Base-by-base conservation (phyloP, 306 rosid genomes). In the Cucurbita moschata region DNA sequence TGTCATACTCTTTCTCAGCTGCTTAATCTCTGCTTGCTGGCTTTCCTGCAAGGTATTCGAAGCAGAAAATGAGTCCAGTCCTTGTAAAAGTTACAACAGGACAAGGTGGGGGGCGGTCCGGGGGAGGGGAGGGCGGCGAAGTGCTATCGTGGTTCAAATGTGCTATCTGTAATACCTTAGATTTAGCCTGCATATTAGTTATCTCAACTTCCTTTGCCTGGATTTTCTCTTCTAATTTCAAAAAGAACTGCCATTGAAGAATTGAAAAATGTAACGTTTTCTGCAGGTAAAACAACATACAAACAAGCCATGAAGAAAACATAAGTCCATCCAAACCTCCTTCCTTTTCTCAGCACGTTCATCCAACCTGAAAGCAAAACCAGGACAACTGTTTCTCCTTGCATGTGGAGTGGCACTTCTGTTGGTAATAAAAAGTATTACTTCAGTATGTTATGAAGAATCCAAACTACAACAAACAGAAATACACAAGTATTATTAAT, bases 311-410 rank as follows among this genome's bases (percentile, higher is more conserved):
- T n/a, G 19, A 5, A 21, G 15, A 61, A 6, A 75, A 49, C 8
- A 3, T 40, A 66, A 76, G 53, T 75, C 52, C 59, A 42, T 56
- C 75, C 44, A 80, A 68, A 94, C 97, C 99, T 94, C 96, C 84
- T 82, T 94, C 80, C 99, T 80, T 76, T 94, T 94, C 75, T 92
- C 99, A 16, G 96, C 99, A 54, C 99, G 87, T 81, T 94, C 97
- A 71, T 87, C 92, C 95, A 89, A 80, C 80, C 95, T 82, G 86
- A 75, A 94, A 74, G 96, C 83, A 84, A 91, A 89, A 54, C 90
- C 90, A 13, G 83, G 75, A 77, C 82, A 89, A 30, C 81, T 82
- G 87, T 77, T 83, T 81, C 79, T 84, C 73, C 85, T 77, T 3
- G 77, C 81, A 50, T 75, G 72, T 43, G 90, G 84, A 19, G 86